These are phyloP conservation scores for Triglochin maritima DNA, from an alignment of 106 monocot species.

Conservation along the genomic window DNA sequence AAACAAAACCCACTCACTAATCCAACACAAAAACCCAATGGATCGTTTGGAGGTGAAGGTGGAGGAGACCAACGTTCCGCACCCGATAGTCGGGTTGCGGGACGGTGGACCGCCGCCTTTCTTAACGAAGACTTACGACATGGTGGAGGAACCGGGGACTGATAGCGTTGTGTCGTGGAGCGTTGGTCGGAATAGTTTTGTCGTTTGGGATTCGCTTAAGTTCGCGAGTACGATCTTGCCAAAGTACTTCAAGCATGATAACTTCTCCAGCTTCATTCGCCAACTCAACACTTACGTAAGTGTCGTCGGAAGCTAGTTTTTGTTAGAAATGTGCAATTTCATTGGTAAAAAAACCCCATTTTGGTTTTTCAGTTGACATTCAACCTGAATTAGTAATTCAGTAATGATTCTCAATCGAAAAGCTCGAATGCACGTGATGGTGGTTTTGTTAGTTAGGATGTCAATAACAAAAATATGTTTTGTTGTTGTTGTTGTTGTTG, in stretches of 20 bases:
- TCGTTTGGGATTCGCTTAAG: conserved; percentile 15
- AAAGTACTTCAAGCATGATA: conserved; percentile 8
- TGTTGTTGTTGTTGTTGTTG: too few relatives aligned
- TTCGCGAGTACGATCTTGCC: conserved; percentile 5
- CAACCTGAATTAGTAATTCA: not conserved
- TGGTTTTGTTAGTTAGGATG: too few relatives aligned
- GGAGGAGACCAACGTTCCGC: conserved; percentile 6
- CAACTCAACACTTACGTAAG: conserved; percentile 11
- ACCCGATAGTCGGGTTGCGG: conserved; percentile 1
- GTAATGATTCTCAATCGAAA: too few relatives aligned
- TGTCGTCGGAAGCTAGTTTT: not conserved
- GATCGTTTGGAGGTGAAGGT: not conserved
- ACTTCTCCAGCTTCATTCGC: conserved; percentile 12
- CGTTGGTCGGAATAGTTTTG: conserved; percentile 4
- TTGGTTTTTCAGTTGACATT: not conserved
- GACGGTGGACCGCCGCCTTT: conserved; percentile 12
- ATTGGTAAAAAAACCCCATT: too few relatives aligned
- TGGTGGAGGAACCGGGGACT: conserved; percentile 13
- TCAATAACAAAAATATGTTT: too few relatives aligned
- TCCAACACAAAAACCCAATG: not conserved
- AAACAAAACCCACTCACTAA: not conserved
- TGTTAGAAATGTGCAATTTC: not conserved
- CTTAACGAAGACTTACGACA: conserved; percentile 13
- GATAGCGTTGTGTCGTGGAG: conserved; percentile 9
- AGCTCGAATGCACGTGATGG: too few relatives aligned